These are phyloP conservation scores for Creolimax fragrantissima DNA, from an alignment of 78 protist species.

Conservation along the genomic window DNA sequence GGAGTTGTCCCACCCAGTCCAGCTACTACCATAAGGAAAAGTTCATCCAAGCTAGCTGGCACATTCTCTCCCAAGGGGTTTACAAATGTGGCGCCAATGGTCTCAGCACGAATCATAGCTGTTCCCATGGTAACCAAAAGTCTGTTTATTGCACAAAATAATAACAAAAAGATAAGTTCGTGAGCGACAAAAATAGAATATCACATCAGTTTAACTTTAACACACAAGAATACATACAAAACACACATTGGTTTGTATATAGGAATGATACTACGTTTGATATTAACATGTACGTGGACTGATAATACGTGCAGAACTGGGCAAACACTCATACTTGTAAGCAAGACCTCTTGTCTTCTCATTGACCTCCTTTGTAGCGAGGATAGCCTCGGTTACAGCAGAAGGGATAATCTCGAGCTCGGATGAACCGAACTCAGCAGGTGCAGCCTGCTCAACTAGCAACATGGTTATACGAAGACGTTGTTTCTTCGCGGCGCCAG, in stretches of 20 bases:
- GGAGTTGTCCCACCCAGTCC: not conserved
- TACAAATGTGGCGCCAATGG: not conserved
- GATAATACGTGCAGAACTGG: too few relatives aligned
- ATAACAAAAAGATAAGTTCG: not conserved
- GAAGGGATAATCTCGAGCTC: not conserved
- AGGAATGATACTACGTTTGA: too few relatives aligned
- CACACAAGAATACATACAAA: too few relatives aligned
- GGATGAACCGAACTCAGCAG: not conserved
- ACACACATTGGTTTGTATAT: too few relatives aligned
- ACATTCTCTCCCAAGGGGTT: not conserved
- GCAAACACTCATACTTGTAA: too few relatives aligned
- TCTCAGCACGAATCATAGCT: not conserved
- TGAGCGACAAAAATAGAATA: too few relatives aligned
- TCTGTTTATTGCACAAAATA: not conserved
- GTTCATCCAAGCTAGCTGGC: not conserved
- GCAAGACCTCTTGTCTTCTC: not conserved
- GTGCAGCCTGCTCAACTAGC: not conserved
- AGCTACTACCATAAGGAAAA: not conserved
- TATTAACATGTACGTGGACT: too few relatives aligned
- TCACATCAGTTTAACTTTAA: too few relatives aligned
- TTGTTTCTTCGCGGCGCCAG: not conserved
- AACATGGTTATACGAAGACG: not conserved
- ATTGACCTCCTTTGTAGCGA: slow-evolving; percentile 5
- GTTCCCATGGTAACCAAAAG: not conserved
- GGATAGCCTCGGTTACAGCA: not conserved